These are phyloP conservation scores for Microbotryomycetes sp. DNA, from an alignment of 1,284 basidiomycete species.

Conservation along the genomic window DNA sequence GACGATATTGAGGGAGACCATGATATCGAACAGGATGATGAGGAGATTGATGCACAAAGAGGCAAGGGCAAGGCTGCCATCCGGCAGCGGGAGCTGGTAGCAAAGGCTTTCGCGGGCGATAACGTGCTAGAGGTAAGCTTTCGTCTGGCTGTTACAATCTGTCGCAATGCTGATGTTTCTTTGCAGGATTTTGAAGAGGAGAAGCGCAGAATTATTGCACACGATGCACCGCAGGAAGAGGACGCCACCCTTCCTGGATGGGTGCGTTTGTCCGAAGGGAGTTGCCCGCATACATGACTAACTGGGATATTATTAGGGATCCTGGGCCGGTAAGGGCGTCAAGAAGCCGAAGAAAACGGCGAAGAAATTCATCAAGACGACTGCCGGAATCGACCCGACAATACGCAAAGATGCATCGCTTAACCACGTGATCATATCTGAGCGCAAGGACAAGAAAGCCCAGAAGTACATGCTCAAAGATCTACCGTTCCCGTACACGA, in stretches of 20 bases:
- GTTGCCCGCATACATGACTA: too few species aligned
- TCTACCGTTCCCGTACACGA: conserved; percentile 88
- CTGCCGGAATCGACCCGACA: conserved; percentile 67
- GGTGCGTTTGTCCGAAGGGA: conserved; percentile 55
- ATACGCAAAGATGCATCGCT: conserved; percentile 76
- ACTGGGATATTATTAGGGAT: conserved; percentile 52
- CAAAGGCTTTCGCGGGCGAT: conserved; percentile 91
- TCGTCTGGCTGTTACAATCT: neutral
- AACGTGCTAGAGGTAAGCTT: conserved; percentile 72
- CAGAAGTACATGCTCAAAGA: conserved; percentile 79
- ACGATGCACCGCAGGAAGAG: conserved; percentile 74
- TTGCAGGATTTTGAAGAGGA: conserved; percentile 72
- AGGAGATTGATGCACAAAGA: conserved; percentile 41
- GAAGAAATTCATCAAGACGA: conserved; percentile 62
- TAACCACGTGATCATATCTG: conserved; percentile 85
- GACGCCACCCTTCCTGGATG: conserved; percentile 92
- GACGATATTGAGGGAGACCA: neutral
- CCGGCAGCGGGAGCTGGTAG: conserved; percentile 80
- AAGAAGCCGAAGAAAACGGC: conserved; percentile 42
- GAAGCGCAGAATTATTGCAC: conserved; percentile 68
- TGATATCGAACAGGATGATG: conserved; percentile 49
- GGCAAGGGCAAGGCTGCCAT: conserved; percentile 54
- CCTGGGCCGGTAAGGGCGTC: conserved; percentile 78
- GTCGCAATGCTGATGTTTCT: neutral
- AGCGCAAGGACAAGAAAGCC: conserved; percentile 89